These are phyloP conservation scores for Geosiphon pyriformis DNA, from an alignment of 192 early-diverging fungal genomes.

Conservation along the genomic window DNA sequence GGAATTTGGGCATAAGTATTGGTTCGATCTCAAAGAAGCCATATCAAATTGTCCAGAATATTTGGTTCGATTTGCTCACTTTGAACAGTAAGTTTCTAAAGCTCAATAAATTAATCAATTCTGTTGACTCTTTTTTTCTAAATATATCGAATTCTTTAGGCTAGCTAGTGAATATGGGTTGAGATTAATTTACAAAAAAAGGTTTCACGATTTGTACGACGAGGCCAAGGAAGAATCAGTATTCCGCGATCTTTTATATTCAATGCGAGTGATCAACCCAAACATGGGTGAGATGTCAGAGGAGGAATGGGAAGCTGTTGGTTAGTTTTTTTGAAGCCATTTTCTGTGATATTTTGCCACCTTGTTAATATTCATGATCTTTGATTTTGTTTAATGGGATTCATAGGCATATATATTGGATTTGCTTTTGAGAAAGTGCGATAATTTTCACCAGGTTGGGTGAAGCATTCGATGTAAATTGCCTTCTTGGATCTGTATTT, in stretches of 20 bases:
- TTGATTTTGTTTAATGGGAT: neutral
- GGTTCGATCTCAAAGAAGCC: constrained; percentile 90
- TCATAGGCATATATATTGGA: constrained; percentile 21
- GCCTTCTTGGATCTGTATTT: too few species aligned
- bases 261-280: constrained; percentile 74
- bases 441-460: neutral
- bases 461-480: neutral
- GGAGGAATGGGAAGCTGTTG: constrained; percentile 93
- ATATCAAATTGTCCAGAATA: constrained; percentile 96
- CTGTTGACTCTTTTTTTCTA: neutral
- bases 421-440: constrained; percentile 17
- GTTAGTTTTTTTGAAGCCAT: constrained; percentile 32
- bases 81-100: constrained; percentile 51
- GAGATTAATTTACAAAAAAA: constrained; percentile 62
- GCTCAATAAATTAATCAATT: neutral
- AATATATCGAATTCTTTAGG: constrained; percentile 33
- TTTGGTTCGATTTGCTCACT: constrained; percentile 78
- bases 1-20: constrained; percentile 77
- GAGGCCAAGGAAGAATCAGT: constrained; percentile 50
- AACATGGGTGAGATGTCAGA: constrained; percentile 55
- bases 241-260: constrained; percentile 57
- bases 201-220: constrained; percentile 81
- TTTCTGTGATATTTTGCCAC: neutral
- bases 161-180: constrained; percentile 81
- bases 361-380: neutral